A percentile compares a stretch with the other conserved stretches of the same genome.
phyloP scores from a whole-genome alignment of 257 asterid genomes.

The Solanum raphanifolium region DNA sequence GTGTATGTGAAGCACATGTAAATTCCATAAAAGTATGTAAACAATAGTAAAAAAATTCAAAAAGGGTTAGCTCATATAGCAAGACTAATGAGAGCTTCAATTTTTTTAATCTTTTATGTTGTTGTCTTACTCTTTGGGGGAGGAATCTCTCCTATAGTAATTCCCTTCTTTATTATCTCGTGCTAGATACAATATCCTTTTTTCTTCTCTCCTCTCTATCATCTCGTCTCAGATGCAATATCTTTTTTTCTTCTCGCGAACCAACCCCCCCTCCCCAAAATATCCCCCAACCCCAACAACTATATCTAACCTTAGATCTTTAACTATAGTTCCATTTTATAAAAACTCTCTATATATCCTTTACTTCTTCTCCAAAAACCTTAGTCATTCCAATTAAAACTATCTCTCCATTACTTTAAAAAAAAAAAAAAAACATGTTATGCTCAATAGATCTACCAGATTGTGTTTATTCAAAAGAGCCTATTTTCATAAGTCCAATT shows the following conservation, averaged over 20 bases:
- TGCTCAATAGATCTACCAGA: slow-evolving; percentile 42
- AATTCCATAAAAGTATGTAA: background rate
- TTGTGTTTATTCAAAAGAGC: slow-evolving; percentile 32
- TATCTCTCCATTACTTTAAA: background rate
- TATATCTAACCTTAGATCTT: background rate
- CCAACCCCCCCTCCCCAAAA: no score
- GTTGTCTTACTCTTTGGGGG: background rate
- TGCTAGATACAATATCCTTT: no score
- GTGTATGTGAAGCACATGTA: background rate
- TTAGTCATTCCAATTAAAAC: background rate
- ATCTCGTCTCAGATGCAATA: background rate
- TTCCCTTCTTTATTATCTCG: background rate
- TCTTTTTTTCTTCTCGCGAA: background rate
- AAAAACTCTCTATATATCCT: background rate
- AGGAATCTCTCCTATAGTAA: background rate
- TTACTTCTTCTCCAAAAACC: background rate
- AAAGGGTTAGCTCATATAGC: background rate
- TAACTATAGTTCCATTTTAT: background rate
- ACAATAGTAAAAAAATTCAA: background rate
- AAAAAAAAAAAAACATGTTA: background rate
- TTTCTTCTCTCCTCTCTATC: no score
- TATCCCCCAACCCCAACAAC: background rate
- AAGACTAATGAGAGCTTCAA: background rate
- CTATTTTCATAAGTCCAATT: slow-evolving; percentile 36
- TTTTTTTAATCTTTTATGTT: background rate